Evolutionary conservation across 495 filamentous ascomycete genomes (phyloP), one percentile per base, ranked within the genome.

Genomic region (Aspergillus sparsus): DNA sequence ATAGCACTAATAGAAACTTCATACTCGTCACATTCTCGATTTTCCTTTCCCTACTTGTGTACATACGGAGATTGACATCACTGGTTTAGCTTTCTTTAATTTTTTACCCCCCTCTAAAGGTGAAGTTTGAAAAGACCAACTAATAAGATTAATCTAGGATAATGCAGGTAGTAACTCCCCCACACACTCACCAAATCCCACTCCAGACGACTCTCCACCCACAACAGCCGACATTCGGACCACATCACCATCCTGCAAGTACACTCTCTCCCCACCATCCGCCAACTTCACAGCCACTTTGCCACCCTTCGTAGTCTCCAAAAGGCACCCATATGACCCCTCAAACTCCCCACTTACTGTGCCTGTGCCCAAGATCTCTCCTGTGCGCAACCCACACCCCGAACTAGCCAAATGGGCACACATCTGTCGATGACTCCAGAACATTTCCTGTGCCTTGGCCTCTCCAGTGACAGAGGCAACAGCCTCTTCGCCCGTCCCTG

Each of bases 381-480:
- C 92, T 0, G 86, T 80, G 32, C 83, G 82, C 70, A 96, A 71
- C 7, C 84, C 82, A 66, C 90, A 93, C 10, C 92, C 92, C 10
- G 82, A 85, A 34, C 90, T 79, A 5, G 89, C 83, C 61, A 95
- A 89, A 70, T 96, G 91, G 0, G 92, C 86, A 33, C 91, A 77
- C 90, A 96, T 93, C 73, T 96, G 92, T 7, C 88, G 82, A 65
- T 91, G 93, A 8, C 87, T 91, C 83, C 86, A 96, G 50, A 93
- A 80, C 27, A 95, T 81, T 66, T 93, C 78, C 49, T 73, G 75
- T 6, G 80, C 81, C 44, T 76, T 87, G 7, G 86, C 87, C 45
- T 73, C 74, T 11, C 75, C 75, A 44, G 92, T 81, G 0, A 81
- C 89, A 0, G 84, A 85, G 0, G 77, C 77, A 8, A 76, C 76